Evolutionary conservation across 441 rosid genomes (phyloP).

Genomic region (Erodium trifolium): DNA sequence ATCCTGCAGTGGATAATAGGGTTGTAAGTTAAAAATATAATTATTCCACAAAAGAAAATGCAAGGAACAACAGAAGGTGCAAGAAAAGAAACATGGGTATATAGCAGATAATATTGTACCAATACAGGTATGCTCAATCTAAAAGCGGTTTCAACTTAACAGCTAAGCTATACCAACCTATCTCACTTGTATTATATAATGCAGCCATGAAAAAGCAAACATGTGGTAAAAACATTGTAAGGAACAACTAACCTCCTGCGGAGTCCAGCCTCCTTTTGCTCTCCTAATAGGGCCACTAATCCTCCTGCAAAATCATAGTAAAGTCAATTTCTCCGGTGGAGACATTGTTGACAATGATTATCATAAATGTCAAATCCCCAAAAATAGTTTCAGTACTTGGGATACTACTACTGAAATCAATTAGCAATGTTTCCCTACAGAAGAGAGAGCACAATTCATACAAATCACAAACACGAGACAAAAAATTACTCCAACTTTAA

Average conservation of each 20-base stretch:
- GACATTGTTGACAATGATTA: conserved; percentile 1
- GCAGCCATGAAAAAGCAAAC: not conserved
- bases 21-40: not conserved
- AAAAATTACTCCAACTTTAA: not conserved
- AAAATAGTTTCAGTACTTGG: not conserved
- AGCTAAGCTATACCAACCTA: not conserved
- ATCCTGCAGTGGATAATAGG: conserved; percentile 47
- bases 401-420: too few relatives aligned
- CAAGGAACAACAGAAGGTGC: not conserved
- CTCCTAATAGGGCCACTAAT: conserved; percentile 90
- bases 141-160: not conserved
- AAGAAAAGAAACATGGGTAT: not conserved
- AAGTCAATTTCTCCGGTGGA: too few relatives aligned
- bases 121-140: not conserved
- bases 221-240: not conserved
- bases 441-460: too few relatives aligned
- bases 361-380: conserved; percentile 6
- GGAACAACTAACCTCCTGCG: conserved; percentile 58
- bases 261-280: conserved; percentile 99
- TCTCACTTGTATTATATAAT: not conserved
- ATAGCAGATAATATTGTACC: not conserved
- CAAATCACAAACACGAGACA: not conserved
- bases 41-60: not conserved
- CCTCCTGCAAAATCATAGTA: conserved; percentile 49
- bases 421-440: too few relatives aligned